Percentiles rank a stretch among this genome's conserved stretches.
These are phyloP conservation scores for Onygenales sp. DNA, from an alignment of 2,329 filamentous ascomycete species.

Conservation along the genomic window DNA sequence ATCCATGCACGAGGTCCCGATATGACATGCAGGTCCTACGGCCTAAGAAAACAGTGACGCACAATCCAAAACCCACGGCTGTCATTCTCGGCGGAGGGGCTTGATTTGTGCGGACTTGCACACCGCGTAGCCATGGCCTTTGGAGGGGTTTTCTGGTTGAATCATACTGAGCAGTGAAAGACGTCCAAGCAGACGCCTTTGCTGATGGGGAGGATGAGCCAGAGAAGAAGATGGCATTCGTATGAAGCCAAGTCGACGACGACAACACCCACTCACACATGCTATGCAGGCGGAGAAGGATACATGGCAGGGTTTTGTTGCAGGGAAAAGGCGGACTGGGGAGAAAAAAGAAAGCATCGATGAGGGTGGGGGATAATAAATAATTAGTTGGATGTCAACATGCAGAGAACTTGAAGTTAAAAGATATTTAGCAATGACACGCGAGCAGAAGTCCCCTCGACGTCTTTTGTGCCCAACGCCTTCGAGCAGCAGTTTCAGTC, in stretches of 20 bases:
- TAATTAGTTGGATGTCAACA: no score
- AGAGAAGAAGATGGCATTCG: not conserved
- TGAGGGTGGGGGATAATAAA: not conserved
- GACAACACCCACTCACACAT: not conserved
- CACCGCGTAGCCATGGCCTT: not conserved
- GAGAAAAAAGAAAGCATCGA: not conserved
- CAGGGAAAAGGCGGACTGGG: not conserved
- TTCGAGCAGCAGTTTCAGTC: not conserved
- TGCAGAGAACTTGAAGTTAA: not conserved
- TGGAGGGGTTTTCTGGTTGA: no score
- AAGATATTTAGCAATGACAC: not conserved
- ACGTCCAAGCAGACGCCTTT: not conserved
- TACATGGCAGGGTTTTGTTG: not conserved
- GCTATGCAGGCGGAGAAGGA: not conserved
- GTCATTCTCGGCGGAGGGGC: not conserved
- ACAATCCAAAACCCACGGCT: not conserved
- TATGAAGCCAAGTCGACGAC: not conserved
- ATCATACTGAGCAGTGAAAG: not conserved
- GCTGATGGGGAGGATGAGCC: not conserved
- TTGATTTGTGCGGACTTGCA: not conserved
- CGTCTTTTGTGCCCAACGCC: constrained; percentile 2
- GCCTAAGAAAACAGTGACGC: not conserved
- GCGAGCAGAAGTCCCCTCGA: not conserved
- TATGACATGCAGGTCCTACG: constrained; percentile 17
- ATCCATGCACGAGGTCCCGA: constrained; percentile 19